A percentile compares a stretch with the other conserved stretches of the same genome.
These are phyloP conservation scores for Colletotrichum chlorophyti DNA, from an alignment of 2,329 filamentous ascomycete genomes.

Conservation along the genomic window DNA sequence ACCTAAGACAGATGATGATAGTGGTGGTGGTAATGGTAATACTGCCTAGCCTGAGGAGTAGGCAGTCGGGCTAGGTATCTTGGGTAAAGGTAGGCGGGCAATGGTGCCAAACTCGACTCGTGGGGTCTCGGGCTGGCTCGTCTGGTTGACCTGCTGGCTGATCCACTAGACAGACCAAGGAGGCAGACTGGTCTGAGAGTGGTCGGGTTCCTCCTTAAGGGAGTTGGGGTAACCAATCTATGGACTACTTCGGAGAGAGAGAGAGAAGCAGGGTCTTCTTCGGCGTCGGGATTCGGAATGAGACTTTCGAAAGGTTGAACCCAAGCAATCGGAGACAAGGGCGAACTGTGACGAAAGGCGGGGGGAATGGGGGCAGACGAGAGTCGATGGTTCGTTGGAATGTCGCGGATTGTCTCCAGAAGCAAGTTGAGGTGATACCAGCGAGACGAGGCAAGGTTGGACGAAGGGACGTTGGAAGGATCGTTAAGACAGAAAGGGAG, in stretches of 20 bases:
- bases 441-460: conserved; percentile 19
- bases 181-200: neutral
- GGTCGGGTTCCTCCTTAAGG: too few species aligned
- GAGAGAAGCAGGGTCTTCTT: neutral
- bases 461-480: conserved; percentile 15
- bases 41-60: neutral
- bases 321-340: conserved; percentile 1
- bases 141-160: conserved; percentile 15
- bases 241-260: neutral
- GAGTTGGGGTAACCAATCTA: too few species aligned
- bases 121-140: conserved; percentile 15
- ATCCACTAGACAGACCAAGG: conserved; percentile 18
- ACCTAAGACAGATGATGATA: too few species aligned
- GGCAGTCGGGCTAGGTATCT: conserved; percentile 1
- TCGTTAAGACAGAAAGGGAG: conserved; percentile 14
- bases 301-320: conserved; percentile 1
- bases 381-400: conserved; percentile 8
- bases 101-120: conserved; percentile 20
- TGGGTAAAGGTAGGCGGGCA: neutral
- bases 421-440: neutral
- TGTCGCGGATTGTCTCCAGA: conserved; percentile 13
- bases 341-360: conserved; percentile 2
- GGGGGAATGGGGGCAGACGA: conserved; percentile 12
- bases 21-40: neutral
- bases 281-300: neutral